phyloP scores from a whole-genome alignment of 345 rosid genomes.

The rapeseed (Brassica napus) region Da-Ae NC_063446.1:26342501-26343000 shows the following conservation, averaged over 20 bases:
- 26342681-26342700: slow-evolving; percentile 8
- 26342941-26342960: too few relatives aligned
- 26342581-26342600: too few relatives aligned
- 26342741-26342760: slow-evolving; percentile 51
- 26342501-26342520: neutral
- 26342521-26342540: neutral
- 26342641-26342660: neutral
- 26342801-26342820: slow-evolving; percentile 58
- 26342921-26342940: too few relatives aligned
- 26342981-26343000: too few relatives aligned
- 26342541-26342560: neutral
- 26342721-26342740: slow-evolving; percentile 4
- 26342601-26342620: too few relatives aligned
- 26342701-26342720: slow-evolving; percentile 27
- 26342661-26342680: slow-evolving; percentile 10
- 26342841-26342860: slow-evolving; percentile 20
- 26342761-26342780: slow-evolving; percentile 52
- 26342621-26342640: neutral
- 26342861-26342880: neutral
- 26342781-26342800: neutral
- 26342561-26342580: slow-evolving; percentile 9
- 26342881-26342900: neutral
- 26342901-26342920: neutral
- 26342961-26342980: too few relatives aligned
- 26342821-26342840: slow-evolving; percentile 58